Percentiles rank a stretch among this genome's conserved stretches.
Evolutionary conservation across 2,329 filamentous ascomycete genomes (phyloP).

Genomic region (Trichoderma sp.): DNA sequence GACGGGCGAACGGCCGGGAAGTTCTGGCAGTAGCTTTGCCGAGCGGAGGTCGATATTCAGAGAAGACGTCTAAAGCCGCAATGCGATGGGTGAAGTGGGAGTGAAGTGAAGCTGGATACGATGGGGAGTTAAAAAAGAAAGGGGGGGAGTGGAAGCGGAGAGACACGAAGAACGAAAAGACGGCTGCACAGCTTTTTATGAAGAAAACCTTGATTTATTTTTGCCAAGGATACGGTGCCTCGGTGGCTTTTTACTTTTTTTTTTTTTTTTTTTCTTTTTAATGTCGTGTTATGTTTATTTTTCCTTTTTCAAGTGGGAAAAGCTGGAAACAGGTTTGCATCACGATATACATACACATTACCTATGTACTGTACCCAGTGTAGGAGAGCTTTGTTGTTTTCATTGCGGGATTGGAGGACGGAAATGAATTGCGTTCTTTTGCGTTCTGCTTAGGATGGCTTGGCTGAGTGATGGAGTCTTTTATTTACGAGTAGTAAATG

Average conservation of each 20-base stretch:
- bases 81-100: background rate
- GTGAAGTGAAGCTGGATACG: background rate
- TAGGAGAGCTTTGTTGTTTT: background rate
- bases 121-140: background rate
- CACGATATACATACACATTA: background rate
- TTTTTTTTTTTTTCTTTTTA: background rate
- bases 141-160: background rate
- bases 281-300: background rate
- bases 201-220: background rate
- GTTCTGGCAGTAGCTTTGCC: constrained; percentile 60
- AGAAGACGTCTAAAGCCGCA: constrained; percentile 56
- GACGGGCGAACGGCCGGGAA: constrained; percentile 39
- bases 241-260: background rate
- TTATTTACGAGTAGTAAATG: background rate
- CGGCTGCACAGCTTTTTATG: constrained; percentile 1
- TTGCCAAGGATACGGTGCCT: background rate
- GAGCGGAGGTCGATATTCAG: constrained; percentile 70
- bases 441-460: background rate
- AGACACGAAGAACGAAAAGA: background rate
- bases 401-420: background rate
- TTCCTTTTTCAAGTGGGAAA: background rate
- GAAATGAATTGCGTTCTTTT: background rate
- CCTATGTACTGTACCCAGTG: background rate
- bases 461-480: background rate
- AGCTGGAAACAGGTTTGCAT: background rate